Base-by-base conservation (phyloP, 2,329 filamentous ascomycete genomes). In the Hirsutella rhossiliensis region DNA sequence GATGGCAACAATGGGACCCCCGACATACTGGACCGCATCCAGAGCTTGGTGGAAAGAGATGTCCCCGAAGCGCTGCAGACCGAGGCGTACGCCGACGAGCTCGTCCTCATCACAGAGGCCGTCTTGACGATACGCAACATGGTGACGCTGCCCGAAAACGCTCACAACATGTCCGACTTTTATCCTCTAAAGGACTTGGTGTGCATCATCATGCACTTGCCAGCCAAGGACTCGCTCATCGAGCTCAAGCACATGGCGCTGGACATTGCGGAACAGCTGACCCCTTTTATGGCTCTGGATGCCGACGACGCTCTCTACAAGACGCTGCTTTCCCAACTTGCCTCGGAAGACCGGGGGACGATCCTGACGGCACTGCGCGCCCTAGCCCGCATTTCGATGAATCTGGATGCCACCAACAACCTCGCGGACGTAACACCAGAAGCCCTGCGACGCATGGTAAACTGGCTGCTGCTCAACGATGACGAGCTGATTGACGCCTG, bases 91-190 rank as follows among this genome's bases (percentile, higher is more conserved):
- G 73, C 77, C 13, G 80, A 88, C 49, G 70, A 75, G 37, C 71
- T 97, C 47, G 76, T 84, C 12, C 77, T 87, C 50, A 75, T 94
- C 48, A 90, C 84, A 20, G 89, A 97, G 62, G 88, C 92, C 2
- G 81, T 84, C 18, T 69, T 97, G 40, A 89, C 94, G 17, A 72
- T 97, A 38, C 80, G 92, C 42, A 98, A 98, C 61, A 96, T 98
- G 88, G 82, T 89, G n/a, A 85, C 94, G 62, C 70, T 96, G 18
- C 78, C 82, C 19, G 88, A 95, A 49, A 98, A 98, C 57, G 90
- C 90, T 0, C 66, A 75, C 20, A 92, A 88, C 59, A 75, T 94
- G 54, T 76, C 87, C 5, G 79, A 83, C 20, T 80, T 90, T 47
- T 77, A 77, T 15, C 73, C 87, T 1, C 68, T 94, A 34, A 82